A percentile compares a stretch with the other conserved stretches of the same genome.
Evolutionary conservation across 2,329 filamentous ascomycete species (phyloP).

Genomic region (Xylariales sp.): DNA sequence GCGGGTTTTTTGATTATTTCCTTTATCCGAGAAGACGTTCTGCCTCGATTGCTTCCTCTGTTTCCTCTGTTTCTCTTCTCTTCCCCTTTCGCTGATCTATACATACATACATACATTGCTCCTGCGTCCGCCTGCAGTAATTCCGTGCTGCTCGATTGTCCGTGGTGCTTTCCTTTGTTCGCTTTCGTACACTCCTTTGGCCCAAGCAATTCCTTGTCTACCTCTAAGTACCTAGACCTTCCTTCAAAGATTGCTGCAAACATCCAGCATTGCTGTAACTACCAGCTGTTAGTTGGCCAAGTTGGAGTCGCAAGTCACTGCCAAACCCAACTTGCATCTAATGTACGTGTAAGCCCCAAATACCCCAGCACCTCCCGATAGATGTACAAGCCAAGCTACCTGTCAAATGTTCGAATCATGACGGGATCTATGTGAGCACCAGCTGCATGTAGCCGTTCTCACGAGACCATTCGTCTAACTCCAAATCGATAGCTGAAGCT

Average conservation of each 20-base stretch:
- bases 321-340: slow-evolving; percentile 14
- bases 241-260: slow-evolving; percentile 25
- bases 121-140: slow-evolving; percentile 15
- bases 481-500: slow-evolving; percentile 1
- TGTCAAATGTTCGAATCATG: slow-evolving; percentile 21
- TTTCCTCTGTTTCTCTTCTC: slow-evolving; percentile 10
- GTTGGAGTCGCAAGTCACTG: slow-evolving; percentile 19
- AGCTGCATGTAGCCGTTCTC: slow-evolving; percentile 20
- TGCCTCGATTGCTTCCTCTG: neutral
- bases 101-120: slow-evolving; percentile 13
- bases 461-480: slow-evolving; percentile 17
- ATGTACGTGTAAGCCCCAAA: slow-evolving; percentile 20
- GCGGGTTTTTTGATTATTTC: slow-evolving; percentile 26
- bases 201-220: slow-evolving; percentile 16
- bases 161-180: slow-evolving; percentile 23
- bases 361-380: slow-evolving; percentile 19
- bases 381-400: slow-evolving; percentile 19
- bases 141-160: slow-evolving; percentile 15
- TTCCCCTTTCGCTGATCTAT: slow-evolving; percentile 13
- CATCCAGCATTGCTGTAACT: slow-evolving; percentile 20
- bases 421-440: slow-evolving; percentile 16
- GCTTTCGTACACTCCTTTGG: slow-evolving; percentile 15
- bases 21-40: slow-evolving; percentile 18
- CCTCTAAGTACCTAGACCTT: too few relatives aligned
- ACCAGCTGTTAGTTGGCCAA: slow-evolving; percentile 19